Percentiles rank a stretch among this genome's conserved stretches.
Evolutionary conservation across 805 yeast genomes (phyloP).

Genomic region (Sungouiozyma ichnusensis): DNA sequence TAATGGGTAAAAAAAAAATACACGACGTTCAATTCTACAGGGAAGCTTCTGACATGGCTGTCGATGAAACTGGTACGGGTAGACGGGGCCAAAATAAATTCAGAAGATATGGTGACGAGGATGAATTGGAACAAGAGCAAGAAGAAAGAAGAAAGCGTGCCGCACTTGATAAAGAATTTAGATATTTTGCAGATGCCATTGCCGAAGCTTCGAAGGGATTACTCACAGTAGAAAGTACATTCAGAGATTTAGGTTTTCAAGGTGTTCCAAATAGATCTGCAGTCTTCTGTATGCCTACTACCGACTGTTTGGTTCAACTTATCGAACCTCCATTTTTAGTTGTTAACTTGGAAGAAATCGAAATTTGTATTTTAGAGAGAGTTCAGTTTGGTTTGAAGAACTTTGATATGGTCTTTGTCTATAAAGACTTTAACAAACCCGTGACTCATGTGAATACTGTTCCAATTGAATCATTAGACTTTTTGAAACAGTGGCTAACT

Average conservation of each 20-base stretch:
- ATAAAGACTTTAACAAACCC: slow-evolving; percentile 79
- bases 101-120: slow-evolving; percentile 92
- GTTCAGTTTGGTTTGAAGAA: slow-evolving; percentile 94
- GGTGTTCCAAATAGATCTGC: slow-evolving; percentile 96
- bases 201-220: slow-evolving; percentile 79
- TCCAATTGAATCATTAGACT: slow-evolving; percentile 85
- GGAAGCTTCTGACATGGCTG: slow-evolving; percentile 91
- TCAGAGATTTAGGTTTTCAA: slow-evolving; percentile 90
- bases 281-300: slow-evolving; percentile 90
- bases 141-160: slow-evolving; percentile 92
- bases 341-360: slow-evolving; percentile 82
- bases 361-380: slow-evolving; percentile 91
- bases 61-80: slow-evolving; percentile 94
- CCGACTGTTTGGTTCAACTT: slow-evolving; percentile 90
- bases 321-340: slow-evolving; percentile 93
- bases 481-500: slow-evolving; percentile 93
- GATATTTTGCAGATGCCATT: slow-evolving; percentile 78
- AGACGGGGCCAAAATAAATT: slow-evolving; percentile 61
- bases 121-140: slow-evolving; percentile 95
- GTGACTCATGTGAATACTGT: slow-evolving; percentile 91
- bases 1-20: slow-evolving; percentile 93
- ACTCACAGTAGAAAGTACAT: slow-evolving; percentile 85
- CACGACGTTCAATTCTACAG: slow-evolving; percentile 93
- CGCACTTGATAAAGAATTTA: slow-evolving; percentile 84
- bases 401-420: slow-evolving; percentile 93